A percentile compares a stretch with the other conserved stretches of the same genome.
phyloP scores from a whole-genome alignment of 371 early-diverging fungal genomes.

The Mucor piriformis region DNA sequence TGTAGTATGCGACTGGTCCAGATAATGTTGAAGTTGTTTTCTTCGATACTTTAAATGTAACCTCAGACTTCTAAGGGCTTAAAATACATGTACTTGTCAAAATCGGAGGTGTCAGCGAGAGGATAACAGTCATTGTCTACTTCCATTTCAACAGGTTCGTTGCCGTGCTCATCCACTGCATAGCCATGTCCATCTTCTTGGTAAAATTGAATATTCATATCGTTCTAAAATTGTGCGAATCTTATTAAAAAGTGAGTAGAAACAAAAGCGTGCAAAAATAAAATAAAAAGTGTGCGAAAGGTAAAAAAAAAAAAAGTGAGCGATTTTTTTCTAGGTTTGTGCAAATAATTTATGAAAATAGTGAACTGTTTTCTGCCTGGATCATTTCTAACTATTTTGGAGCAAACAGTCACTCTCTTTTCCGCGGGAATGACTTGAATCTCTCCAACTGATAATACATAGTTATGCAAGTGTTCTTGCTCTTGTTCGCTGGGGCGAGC shows the following conservation, averaged over 20 bases:
- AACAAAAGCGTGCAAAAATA: neutral
- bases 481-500: no score
- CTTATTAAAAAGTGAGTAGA: neutral
- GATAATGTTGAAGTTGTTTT: no score
- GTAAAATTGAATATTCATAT: neutral
- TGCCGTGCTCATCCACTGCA: conserved; percentile 7
- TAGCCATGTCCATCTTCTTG: conserved; percentile 4
- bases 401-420: no score
- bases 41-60: neutral
- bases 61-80: conserved; percentile 7
- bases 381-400: no score
- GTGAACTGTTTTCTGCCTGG: no score
- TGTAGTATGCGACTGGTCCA: conserved; percentile 1
- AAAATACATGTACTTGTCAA: neutral
- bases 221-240: conserved; percentile 1
- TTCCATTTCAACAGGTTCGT: conserved; percentile 10
- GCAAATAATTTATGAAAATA: no score
- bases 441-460: no score
- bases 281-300: no score
- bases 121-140: conserved; percentile 8
- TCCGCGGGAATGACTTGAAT: no score
- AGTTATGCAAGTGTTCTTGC: no score
- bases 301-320: no score
- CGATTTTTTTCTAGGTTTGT: no score
- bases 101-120: neutral